Conservation (phyloP, 2,329 filamentous ascomycete genomes). For the Dichotomopilus funicola region DNA sequence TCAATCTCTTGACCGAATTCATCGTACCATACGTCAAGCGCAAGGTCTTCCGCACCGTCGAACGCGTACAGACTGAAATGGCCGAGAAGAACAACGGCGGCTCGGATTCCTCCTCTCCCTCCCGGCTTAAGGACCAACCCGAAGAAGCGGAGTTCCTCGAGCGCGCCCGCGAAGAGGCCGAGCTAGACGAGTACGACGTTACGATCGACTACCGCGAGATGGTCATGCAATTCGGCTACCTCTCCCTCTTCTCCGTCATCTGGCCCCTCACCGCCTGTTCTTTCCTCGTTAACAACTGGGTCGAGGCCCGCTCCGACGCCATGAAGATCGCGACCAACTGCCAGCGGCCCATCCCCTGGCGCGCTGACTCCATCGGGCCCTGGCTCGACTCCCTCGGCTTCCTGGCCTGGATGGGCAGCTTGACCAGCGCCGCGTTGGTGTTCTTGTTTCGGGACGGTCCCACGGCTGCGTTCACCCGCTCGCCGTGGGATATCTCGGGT, state of each 20-base stretch:
- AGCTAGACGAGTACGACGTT: constrained; percentile 81
- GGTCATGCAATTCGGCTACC: constrained; percentile 79
- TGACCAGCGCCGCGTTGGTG: constrained; percentile 81
- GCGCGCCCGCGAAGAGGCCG: constrained; percentile 75
- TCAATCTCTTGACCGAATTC: constrained; percentile 79
- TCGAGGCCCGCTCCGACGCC: constrained; percentile 87
- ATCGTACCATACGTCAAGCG: constrained; percentile 81
- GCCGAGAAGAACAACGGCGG: constrained; percentile 41
- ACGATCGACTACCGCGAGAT: constrained; percentile 88
- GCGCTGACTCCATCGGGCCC: constrained; percentile 88
- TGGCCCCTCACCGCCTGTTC: constrained; percentile 90
- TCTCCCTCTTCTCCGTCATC: constrained; percentile 84
- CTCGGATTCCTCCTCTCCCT: too few species aligned
- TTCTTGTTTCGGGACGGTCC: constrained; percentile 72
- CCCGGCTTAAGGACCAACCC: constrained; percentile 49
- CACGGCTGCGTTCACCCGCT: constrained; percentile 49
- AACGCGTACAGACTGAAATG: constrained; percentile 59
- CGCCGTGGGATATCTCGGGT: constrained; percentile 62
- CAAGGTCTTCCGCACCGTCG: constrained; percentile 69
- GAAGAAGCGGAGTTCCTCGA: constrained; percentile 77
- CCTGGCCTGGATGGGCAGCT: constrained; percentile 85
- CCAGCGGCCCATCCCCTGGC: constrained; percentile 81
- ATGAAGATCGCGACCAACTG: constrained; percentile 89
- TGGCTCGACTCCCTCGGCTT: constrained; percentile 84
- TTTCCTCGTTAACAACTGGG: constrained; percentile 92